Base-by-base conservation (phyloP, 2,329 filamentous ascomycete species). In the Chrysoporthe austroafricana region DNA sequence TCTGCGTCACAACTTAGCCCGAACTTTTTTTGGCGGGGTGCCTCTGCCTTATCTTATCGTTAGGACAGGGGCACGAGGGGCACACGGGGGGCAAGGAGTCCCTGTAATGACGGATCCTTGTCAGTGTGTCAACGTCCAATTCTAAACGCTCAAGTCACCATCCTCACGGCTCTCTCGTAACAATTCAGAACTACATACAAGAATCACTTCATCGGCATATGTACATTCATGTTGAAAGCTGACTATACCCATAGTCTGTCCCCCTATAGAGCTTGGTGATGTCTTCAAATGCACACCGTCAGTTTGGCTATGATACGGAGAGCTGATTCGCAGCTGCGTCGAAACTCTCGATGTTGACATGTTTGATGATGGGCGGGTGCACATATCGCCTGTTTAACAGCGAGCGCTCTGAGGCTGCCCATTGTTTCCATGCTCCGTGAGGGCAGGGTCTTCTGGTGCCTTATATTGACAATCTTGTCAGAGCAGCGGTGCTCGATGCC, bases 11-110 rank as follows among this genome's bases (percentile, higher is more conserved):
- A 26, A 13, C 11, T 14, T 26, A 26, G 21, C 61, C 36, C 36
- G 34, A 56, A 63, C 61, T 63, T 63, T 63, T 63, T 63, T 63
- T 36, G 21, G 62, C 50, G 50, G 60, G 60, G 60, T 36, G 46
- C 9, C n/a, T 14, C 21, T 36, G 11, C 46, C 59, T 52, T 52
- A 62, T 62, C 60, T 46, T 46, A 62, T 46, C 44, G 46, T 9
- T 16, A 11, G 7, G 32, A 42, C 60, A 52, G 44, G 44, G 44
- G 34, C 18, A 62, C 9, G 36, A 39, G 9, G 36, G 36, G n/a
- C 50, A 26, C 18, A 62, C 9, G 36, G 9, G 9, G 36, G 36
- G n/a, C 50, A 26, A n/a, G 50, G 50, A 46, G 21, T 21, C 50
- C 50, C 50, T 54, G 21, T 46, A 39, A 39, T 9, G 36, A 39